These are phyloP conservation scores for Trametes meyenii DNA, from an alignment of 768 basidiomycete species.

Conservation along the genomic window DNA sequence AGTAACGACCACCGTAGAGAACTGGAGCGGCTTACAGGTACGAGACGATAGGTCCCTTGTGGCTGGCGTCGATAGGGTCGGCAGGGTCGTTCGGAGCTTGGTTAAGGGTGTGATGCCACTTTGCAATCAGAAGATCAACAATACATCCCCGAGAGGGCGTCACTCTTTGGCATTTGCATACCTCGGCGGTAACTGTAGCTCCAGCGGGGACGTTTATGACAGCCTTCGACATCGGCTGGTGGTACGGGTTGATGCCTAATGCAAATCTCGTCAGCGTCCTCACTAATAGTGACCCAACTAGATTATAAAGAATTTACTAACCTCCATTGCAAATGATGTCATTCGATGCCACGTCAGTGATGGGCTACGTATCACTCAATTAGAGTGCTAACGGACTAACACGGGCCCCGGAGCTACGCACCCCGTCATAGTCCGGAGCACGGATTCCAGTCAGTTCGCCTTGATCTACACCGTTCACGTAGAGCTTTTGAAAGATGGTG, in stretches of 20 bases:
- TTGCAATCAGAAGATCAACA: not conserved
- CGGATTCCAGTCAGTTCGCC: conserved; percentile 48
- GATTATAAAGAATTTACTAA: not conserved
- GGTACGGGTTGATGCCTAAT: conserved; percentile 53
- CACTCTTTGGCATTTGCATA: conserved; percentile 40
- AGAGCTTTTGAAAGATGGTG: conserved; percentile 57
- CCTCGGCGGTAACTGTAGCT: conserved; percentile 54
- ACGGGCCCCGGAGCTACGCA: conserved; percentile 33
- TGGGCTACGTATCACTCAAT: conserved; percentile 42
- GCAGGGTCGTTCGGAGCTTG: conserved; percentile 43
- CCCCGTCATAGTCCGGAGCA: conserved; percentile 50
- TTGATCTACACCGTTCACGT: conserved; percentile 54
- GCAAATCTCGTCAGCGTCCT: too few species aligned
- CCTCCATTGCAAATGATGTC: conserved; percentile 60
- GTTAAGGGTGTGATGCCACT: conserved; percentile 16
- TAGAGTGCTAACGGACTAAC: not conserved
- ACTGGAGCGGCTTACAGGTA: not conserved
- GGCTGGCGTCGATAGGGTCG: conserved; percentile 50
- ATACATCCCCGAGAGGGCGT: not conserved
- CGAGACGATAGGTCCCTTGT: conserved; percentile 47
- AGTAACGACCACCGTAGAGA: not conserved
- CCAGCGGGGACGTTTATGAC: conserved; percentile 57
- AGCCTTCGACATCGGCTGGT: conserved; percentile 45
- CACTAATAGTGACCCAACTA: too few species aligned
- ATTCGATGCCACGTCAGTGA: conserved; percentile 57